Percentiles rank a stretch among this genome's conserved stretches.
These are phyloP conservation scores for Phytophthora multivora DNA, from an alignment of 352 stramenopile species.

Conservation along the genomic window DNA sequence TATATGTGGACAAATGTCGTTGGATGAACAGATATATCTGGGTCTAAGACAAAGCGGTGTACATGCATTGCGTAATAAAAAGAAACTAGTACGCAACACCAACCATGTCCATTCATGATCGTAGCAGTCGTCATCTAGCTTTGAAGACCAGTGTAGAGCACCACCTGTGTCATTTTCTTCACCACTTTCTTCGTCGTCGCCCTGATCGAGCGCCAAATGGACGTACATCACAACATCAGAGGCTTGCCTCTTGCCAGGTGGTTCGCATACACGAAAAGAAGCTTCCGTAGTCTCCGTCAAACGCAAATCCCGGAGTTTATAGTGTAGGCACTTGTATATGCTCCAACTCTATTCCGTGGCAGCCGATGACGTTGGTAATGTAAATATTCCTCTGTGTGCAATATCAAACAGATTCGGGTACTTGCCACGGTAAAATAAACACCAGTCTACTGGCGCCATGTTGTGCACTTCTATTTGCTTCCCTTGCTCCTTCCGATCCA, in stretches of 20 bases:
- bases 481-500: no score
- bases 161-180: background rate
- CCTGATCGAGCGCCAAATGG: background rate
- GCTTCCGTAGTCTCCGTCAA: constrained; percentile 5
- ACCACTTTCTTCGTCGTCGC: background rate
- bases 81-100: background rate
- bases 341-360: constrained; percentile 14
- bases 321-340: constrained; percentile 7
- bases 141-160: background rate
- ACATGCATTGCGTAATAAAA: background rate
- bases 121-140: background rate
- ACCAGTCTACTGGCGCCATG: no score
- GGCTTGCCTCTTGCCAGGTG: background rate
- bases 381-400: background rate
- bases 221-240: background rate
- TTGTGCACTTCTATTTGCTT: no score
- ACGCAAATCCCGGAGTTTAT: constrained; percentile 1
- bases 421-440: no score
- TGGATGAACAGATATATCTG: background rate
- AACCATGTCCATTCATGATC: background rate
- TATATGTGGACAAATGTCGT: background rate
- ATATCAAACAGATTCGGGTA: no score
- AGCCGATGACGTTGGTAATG: constrained; percentile 7
- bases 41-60: background rate
- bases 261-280: constrained; percentile 10